Evolutionary conservation across 2,329 filamentous ascomycete genomes (phyloP).

Genomic region (Tolypocladium guangdongense): DNA sequence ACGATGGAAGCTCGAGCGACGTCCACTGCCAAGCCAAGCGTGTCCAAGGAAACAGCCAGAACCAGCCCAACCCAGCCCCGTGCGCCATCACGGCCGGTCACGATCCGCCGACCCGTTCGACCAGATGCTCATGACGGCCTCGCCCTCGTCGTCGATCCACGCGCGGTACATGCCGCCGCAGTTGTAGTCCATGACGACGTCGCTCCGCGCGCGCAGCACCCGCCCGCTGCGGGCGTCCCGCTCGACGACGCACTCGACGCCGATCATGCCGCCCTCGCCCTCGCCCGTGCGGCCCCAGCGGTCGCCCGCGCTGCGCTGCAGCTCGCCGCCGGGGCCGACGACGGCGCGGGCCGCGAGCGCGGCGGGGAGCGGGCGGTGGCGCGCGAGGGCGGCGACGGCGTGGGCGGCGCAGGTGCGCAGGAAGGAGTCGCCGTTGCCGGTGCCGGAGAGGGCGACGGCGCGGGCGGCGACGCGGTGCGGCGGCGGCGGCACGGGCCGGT

Average conservation of each 20-base stretch:
- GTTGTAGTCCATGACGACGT: slow-evolving; percentile 69
- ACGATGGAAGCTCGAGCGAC: background rate
- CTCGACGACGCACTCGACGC: slow-evolving; percentile 52
- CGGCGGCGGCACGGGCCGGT: slow-evolving; percentile 17
- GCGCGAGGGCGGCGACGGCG: slow-evolving; percentile 61
- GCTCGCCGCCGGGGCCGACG: slow-evolving; percentile 58
- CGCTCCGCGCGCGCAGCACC: slow-evolving; percentile 29
- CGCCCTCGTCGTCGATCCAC: slow-evolving; percentile 55
- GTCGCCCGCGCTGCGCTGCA: slow-evolving; percentile 62
- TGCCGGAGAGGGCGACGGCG: slow-evolving; percentile 58
- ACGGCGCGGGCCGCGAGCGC: slow-evolving; percentile 51
- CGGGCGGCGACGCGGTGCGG: slow-evolving; percentile 8
- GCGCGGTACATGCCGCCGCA: slow-evolving; percentile 83
- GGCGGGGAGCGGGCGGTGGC: slow-evolving; percentile 45
- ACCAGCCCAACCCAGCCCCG: no score
- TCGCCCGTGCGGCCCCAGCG: slow-evolving; percentile 67
- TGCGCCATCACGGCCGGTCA: background rate
- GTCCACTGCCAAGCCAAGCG: background rate
- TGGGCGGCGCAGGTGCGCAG: slow-evolving; percentile 60
- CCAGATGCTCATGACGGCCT: slow-evolving; percentile 38
- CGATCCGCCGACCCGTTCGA: slow-evolving; percentile 16
- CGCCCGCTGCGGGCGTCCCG: slow-evolving; percentile 27
- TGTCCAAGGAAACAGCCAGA: background rate
- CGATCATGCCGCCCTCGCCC: slow-evolving; percentile 78
- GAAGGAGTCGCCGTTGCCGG: slow-evolving; percentile 85